phyloP scores from a whole-genome alignment of 108 stramenopile genomes.

The Conticribra weissflogii region DNA sequence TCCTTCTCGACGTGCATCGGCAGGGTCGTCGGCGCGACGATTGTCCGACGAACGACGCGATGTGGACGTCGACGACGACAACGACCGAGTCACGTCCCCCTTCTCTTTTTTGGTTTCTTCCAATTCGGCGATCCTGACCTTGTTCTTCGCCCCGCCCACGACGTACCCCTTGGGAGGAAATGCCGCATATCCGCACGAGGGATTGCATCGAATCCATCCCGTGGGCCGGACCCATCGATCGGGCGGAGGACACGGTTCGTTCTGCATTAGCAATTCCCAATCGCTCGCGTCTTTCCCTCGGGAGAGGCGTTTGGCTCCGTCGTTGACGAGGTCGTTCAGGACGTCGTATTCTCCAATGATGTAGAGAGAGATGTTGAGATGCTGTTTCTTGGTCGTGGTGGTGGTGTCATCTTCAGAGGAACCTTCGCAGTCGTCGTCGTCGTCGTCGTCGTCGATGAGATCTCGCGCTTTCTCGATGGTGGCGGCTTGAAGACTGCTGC shows the following conservation, averaged over 20 bases:
- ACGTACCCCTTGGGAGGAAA: constrained; percentile 40
- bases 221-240: constrained; percentile 47
- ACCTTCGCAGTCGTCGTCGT: constrained; percentile 11
- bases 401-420: not conserved
- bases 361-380: constrained; percentile 71
- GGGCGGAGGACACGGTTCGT: constrained; percentile 47
- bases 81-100: not conserved
- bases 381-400: constrained; percentile 58
- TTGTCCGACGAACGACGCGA: no score
- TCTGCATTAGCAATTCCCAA: constrained; percentile 38
- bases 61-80: no score
- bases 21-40: no score
- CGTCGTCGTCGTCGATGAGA: constrained; percentile 68
- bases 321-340: constrained; percentile 84
- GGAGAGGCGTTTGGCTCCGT: constrained; percentile 81
- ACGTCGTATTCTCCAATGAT: constrained; percentile 86
- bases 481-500: constrained; percentile 72
- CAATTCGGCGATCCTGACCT: not conserved
- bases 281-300: constrained; percentile 61
- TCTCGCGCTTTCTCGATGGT: constrained; percentile 90
- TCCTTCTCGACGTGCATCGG: no score
- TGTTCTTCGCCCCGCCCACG: not conserved
- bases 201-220: constrained; percentile 48
- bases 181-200: constrained; percentile 37
- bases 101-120: not conserved